Evolutionary conservation across 176 grass and related monocot genomes (phyloP).

Genomic region (Saccharum officinarum): DNA sequence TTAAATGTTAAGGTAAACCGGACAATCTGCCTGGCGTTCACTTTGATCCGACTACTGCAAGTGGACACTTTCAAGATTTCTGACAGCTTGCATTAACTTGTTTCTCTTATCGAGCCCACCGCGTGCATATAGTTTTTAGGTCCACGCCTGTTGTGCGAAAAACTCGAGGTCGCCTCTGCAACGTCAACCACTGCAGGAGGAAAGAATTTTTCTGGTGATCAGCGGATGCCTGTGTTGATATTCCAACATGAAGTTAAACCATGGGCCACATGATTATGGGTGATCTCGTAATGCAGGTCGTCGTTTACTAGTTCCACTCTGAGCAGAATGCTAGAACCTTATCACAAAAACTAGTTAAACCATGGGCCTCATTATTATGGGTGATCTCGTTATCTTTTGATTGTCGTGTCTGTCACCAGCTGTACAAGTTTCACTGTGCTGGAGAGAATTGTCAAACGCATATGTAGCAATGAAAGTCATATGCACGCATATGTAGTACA

Average conservation of each 20-base stretch:
- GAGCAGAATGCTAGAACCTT: background rate
- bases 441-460: background rate
- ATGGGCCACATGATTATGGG: no score
- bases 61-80: background rate
- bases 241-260: background rate
- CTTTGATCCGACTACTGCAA: background rate
- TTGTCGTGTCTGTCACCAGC: background rate
- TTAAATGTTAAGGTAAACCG: background rate
- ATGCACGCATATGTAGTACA: background rate
- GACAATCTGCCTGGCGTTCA: background rate
- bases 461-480: background rate
- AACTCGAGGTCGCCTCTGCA: conserved; percentile 3
- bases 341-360: background rate
- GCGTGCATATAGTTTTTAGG: background rate
- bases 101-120: background rate
- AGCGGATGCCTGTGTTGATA: no score
- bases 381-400: background rate
- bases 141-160: background rate
- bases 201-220: background rate
- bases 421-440: background rate
- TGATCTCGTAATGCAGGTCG: background rate
- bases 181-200: background rate
- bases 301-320: background rate
- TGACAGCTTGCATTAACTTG: background rate
- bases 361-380: background rate